Base-by-base conservation (phyloP, 169 alveolate species). In the Eimeria necatrix region DNA sequence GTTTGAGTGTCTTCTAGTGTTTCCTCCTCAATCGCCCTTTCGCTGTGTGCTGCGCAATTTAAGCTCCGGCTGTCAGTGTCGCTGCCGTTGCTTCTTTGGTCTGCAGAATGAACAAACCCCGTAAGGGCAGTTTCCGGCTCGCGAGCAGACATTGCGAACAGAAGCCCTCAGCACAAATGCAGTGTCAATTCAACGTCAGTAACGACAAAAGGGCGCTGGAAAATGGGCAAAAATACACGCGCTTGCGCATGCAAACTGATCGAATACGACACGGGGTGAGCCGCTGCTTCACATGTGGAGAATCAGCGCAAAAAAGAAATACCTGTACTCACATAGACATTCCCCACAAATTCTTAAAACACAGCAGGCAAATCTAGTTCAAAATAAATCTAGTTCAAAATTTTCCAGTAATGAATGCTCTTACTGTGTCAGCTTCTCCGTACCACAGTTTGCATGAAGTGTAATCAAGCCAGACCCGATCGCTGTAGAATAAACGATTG, bases 11-110 rank as follows among this genome's bases (percentile, higher is more conserved):
- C 41, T 32, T 32, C 78, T 12, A 49, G 85, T 32, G 85, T 18
- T 46, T 74, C 85, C 22, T 74, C 85, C 51, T 68, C 48, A 10
- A 68, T 68, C 9, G 8, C 78, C n/a, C 48, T 32, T 24, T 53
- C 85, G 59, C 85, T 74, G 32, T 32, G 59, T 24, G 78, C 0
- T 16, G 73, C 16, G 64, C n/a, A 16, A 16, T 16, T 16, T 1
- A 9, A 18, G 73, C 20, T 61, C 32, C 48, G n/a, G 86, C 46
- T 49, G 89, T 4, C 14, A 48, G 71, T 80, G 6, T 48, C 49
- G 89, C 48, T 80, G 70, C 71, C 32, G 70, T 48, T 22, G 71
- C 89, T 32, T 16, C 48, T 49, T 71, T 22, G 78, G 26, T n/a
- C 78, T 68, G 78, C 78, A 68, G 41, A 22, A 5, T 26, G 32